These are phyloP conservation scores for Jaenimonas drosophilae DNA, from an alignment of 208 protist species.

Conservation along the genomic window DNA sequence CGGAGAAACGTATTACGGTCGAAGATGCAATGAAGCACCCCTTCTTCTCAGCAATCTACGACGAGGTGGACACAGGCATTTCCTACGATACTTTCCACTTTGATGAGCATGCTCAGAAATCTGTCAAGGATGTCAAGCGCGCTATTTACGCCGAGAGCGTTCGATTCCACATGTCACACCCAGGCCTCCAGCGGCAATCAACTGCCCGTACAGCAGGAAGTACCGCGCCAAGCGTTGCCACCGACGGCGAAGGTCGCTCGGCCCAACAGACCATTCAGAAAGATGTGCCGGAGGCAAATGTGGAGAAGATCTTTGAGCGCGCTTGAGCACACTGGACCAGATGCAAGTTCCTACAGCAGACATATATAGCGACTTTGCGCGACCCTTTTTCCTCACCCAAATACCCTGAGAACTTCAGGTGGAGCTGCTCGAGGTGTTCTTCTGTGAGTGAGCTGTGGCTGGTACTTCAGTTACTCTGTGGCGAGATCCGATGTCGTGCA, in stretches of 20 bases:
- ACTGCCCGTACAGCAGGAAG: constrained; percentile 3
- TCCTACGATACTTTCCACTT: constrained; percentile 58
- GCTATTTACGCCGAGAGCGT: constrained; percentile 82
- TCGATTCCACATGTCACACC: constrained; percentile 50
- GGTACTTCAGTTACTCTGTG: too few species aligned
- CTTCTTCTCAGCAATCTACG: constrained; percentile 78
- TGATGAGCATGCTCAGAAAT: constrained; percentile 69
- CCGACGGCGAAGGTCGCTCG: constrained; percentile 55
- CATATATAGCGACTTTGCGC: too few species aligned
- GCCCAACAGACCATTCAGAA: constrained; percentile 70
- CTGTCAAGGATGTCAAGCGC: constrained; percentile 67
- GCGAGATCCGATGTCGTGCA: too few species aligned
- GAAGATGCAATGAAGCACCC: constrained; percentile 85
- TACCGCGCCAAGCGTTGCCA: constrained; percentile 24
- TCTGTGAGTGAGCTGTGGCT: too few species aligned
- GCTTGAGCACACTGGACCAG: too few species aligned
- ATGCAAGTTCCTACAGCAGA: too few species aligned
- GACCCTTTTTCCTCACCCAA: too few species aligned
- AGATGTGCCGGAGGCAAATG: constrained; percentile 19
- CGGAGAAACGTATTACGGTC: constrained; percentile 86
- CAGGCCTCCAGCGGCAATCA: constrained; percentile 14
- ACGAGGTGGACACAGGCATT: constrained; percentile 61
- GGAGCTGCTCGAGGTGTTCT: too few species aligned
- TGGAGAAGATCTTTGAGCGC: constrained; percentile 31
- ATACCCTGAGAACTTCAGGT: too few species aligned